A percentile compares a stretch with the other conserved stretches of the same genome.
phyloP scores from a whole-genome alignment of 306 rosid species.

The Quercus glauca region DNA sequence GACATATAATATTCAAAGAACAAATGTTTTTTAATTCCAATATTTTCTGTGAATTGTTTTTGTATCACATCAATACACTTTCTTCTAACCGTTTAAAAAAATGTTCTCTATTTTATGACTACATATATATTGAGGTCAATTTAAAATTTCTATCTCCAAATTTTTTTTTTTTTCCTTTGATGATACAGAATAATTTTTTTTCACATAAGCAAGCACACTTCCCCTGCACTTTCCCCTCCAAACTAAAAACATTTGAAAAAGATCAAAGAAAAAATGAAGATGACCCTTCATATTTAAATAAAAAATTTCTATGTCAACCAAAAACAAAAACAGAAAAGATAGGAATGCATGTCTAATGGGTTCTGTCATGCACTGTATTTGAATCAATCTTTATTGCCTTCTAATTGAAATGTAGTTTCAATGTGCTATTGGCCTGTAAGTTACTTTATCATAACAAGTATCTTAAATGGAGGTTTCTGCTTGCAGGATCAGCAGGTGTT shows the following conservation, averaged over 20 bases:
- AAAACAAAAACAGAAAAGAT: background rate
- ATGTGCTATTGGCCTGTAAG: background rate
- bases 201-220: background rate
- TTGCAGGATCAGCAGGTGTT: constrained; percentile 47
- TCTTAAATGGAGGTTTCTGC: constrained; percentile 9
- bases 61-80: background rate
- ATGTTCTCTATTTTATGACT: background rate
- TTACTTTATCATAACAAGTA: background rate
- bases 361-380: background rate
- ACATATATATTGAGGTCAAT: background rate
- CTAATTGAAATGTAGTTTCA: background rate
- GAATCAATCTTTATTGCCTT: background rate
- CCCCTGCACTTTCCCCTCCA: background rate
- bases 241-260: background rate
- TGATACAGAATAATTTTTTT: too few species aligned
- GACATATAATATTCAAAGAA: background rate
- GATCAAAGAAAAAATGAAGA: background rate
- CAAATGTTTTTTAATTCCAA: background rate
- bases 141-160: background rate
- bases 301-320: background rate
- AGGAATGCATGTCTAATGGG: background rate
- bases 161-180: too few species aligned
- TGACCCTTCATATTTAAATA: background rate
- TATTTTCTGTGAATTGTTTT: background rate
- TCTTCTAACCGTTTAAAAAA: background rate